phyloP scores from a whole-genome alignment of 495 filamentous ascomycete genomes.

The Immersiella caudata region DNA sequence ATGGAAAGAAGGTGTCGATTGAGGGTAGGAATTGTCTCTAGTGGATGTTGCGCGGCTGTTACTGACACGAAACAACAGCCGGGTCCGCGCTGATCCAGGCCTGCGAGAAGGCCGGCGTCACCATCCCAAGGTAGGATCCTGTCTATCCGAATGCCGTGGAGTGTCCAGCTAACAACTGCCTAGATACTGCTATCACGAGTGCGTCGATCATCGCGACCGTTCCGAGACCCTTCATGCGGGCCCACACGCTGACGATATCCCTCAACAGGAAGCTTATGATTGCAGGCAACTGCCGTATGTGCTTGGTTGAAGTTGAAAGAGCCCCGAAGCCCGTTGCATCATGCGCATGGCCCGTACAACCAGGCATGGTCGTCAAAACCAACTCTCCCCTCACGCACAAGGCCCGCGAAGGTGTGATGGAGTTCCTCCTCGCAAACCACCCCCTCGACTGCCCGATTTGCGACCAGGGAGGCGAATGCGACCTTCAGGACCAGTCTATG shows the following conservation, averaged over 20 bases:
- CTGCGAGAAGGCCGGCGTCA: slow-evolving; percentile 93
- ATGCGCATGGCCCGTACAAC: slow-evolving; percentile 97
- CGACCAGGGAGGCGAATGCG: slow-evolving; percentile 98
- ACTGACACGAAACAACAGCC: slow-evolving; percentile 49
- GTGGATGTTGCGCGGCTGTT: slow-evolving; percentile 22
- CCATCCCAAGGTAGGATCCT: slow-evolving; percentile 72
- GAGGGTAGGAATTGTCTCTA: slow-evolving; percentile 66
- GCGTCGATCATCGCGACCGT: slow-evolving; percentile 35
- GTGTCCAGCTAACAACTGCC: slow-evolving; percentile 43
- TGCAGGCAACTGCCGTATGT: slow-evolving; percentile 99
- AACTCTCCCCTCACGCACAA: slow-evolving; percentile 95
- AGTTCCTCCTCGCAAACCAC: slow-evolving; percentile 96
- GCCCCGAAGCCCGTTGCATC: slow-evolving; percentile 96
- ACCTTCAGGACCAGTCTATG: slow-evolving; percentile 99
- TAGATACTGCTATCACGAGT: slow-evolving; percentile 99
- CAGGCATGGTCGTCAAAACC: slow-evolving; percentile 98
- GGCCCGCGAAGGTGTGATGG: slow-evolving; percentile 97
- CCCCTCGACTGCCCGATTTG: slow-evolving; percentile 97
- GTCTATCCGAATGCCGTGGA: slow-evolving; percentile 7
- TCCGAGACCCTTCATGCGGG: slow-evolving; percentile 18
- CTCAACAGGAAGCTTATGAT: slow-evolving; percentile 86
- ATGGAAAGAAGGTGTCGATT: slow-evolving; percentile 94
- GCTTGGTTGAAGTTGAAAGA: slow-evolving; percentile 94
- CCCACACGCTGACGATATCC: slow-evolving; percentile 38
- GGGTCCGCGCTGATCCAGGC: slow-evolving; percentile 97